Evolutionary conservation across 2,329 filamentous ascomycete species (phyloP), one percentile per base, ranked within the genome.

Genomic region (Fusarium bulbicola): DNA sequence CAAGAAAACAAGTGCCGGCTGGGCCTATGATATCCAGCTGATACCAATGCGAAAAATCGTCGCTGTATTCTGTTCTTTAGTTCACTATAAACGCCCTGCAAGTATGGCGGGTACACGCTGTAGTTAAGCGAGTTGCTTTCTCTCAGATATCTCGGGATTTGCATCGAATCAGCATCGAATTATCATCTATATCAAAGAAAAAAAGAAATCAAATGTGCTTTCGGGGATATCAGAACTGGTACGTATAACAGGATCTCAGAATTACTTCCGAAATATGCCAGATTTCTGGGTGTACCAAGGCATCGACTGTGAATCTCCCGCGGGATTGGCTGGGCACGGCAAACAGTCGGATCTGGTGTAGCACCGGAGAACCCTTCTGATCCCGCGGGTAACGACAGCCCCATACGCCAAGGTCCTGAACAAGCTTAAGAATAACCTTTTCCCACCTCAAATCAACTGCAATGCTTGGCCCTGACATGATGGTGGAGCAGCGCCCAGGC

Each of bases 321-420:
- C 59, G 59, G 59, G 59, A 57, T 28, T 57, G 24, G 39, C 59
- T 61, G 20, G 59, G 59, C 59, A 34, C 20, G 37, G 21, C 34
- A 20, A 37, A 37, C 8, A 20, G 21, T 47, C 18, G n/a, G 13
- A 63, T 15, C 21, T 18, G 26, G 34, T 14, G 50, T 37, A 46
- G 8, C 21, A 20, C 16, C n/a, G 13, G 16, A 36, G 16, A n/a
- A 30, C 3, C 3, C 2, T 1, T 12, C 0, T 15, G 5, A 37
- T 67, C 64, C 64, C 64, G 64, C 64, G 64, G 64, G 63, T 67
- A 67, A 49, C 4, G 4, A 20, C 4, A 11, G 26, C 52, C 30
- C 52, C 45, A 60, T 47, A 6, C 5, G 63, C 64, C 64, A 67
- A 67, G 63, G 7, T 24, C 37, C n/a, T 15, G 7, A 30, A 12